Evolutionary conservation across 441 rosid genomes (phyloP).

Genomic region (Pelargonium myrrhifolium): DNA sequence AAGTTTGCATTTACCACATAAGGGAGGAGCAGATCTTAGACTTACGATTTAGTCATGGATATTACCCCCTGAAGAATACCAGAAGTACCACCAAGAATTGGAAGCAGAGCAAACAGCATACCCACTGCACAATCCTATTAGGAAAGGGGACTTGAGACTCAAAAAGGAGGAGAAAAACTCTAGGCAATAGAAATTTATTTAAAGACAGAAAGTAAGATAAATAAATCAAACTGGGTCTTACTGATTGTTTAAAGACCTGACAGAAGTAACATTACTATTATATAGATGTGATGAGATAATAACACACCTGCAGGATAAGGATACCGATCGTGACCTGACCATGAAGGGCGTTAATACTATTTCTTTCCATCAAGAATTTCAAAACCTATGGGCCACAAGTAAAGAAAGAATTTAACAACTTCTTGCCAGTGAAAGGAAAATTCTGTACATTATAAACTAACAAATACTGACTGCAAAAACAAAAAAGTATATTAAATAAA

Average conservation of each 20-base stretch:
- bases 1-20: not conserved
- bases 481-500: no score
- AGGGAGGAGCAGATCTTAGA: conserved; percentile 2
- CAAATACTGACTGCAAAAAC: not conserved
- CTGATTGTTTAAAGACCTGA: not conserved
- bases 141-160: not conserved
- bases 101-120: conserved; percentile 92
- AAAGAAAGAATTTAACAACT: not conserved
- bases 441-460: not conserved
- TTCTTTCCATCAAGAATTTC: conserved; percentile 92
- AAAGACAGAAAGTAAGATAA: not conserved
- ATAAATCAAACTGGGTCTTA: not conserved
- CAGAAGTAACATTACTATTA: not conserved
- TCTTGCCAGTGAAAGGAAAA: not conserved
- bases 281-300: conserved; percentile 2
- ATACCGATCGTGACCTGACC: conserved; percentile 93
- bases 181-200: no score
- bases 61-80: conserved; percentile 89
- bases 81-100: conserved; percentile 88
- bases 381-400: conserved; percentile 48
- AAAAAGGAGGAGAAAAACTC: not conserved
- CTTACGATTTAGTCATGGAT: conserved; percentile 88
- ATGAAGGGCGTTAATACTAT: conserved; percentile 77
- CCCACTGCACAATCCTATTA: conserved; percentile 95
- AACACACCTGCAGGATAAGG: conserved; percentile 79